phyloP scores from a whole-genome alignment of 2,329 filamentous ascomycete species.

The Gyromitra esculenta region DNA sequence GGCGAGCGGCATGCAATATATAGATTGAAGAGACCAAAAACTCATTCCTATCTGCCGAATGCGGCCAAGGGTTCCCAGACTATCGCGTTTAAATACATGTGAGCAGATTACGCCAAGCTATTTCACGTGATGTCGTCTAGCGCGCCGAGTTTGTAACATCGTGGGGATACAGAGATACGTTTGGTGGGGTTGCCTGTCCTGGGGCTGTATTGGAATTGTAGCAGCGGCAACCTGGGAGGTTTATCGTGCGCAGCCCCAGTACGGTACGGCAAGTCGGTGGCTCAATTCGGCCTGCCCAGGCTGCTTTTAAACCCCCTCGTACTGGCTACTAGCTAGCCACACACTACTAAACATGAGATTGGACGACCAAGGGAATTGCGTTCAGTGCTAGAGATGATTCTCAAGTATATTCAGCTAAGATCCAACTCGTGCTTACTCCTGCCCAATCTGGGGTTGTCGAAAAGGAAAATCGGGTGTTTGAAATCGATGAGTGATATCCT shows the following conservation, averaged over 20 bases:
- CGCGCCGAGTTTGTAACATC: background rate
- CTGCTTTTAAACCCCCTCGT: background rate
- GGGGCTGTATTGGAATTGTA: background rate
- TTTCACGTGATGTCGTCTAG: constrained; percentile 7
- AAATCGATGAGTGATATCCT: constrained; percentile 29
- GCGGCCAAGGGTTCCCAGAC: background rate
- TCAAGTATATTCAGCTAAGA: background rate
- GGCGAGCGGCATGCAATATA: background rate
- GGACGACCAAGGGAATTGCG: background rate
- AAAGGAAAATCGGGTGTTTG: background rate
- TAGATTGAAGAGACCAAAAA: background rate
- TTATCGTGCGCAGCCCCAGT: background rate
- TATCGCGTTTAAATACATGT: background rate
- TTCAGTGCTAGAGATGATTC: background rate
- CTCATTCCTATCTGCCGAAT: background rate
- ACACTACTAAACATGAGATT: background rate
- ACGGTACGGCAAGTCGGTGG: background rate
- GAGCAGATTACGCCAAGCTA: background rate
- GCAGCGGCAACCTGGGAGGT: background rate
- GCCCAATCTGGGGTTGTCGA: background rate
- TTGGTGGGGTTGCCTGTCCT: too few species aligned
- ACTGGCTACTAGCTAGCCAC: background rate
- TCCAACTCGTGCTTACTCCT: background rate
- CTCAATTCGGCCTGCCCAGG: background rate
- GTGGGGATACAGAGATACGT: background rate